A percentile compares a stretch with the other conserved stretches of the same genome.
Conservation (phyloP, 2,329 filamentous ascomycete genomes). For the Daldinia eschscholtzii region DNA sequence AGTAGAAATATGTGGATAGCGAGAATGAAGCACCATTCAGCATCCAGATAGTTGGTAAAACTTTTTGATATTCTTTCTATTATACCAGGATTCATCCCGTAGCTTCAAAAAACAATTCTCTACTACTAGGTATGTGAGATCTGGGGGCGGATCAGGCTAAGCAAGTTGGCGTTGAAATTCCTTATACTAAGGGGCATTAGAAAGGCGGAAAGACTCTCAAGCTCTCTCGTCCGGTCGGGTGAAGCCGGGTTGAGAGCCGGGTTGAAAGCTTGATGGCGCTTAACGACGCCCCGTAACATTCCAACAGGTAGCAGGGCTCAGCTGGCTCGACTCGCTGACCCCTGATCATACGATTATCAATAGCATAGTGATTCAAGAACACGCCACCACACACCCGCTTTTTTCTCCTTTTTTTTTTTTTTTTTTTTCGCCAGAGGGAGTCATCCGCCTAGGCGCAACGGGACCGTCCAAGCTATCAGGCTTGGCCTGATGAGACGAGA, state of each 20-base stretch:
- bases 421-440: slow-evolving; percentile 20
- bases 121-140: not conserved
- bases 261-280: slow-evolving; percentile 5
- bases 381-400: slow-evolving; percentile 36
- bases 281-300: slow-evolving; percentile 32
- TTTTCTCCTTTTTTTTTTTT: slow-evolving; percentile 21
- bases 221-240: slow-evolving; percentile 20
- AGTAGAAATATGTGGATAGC: not conserved
- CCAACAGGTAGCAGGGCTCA: slow-evolving; percentile 15
- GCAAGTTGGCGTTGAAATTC: not conserved
- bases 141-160: not conserved
- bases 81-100: slow-evolving; percentile 1
- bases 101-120: slow-evolving; percentile 2
- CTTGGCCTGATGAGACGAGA: slow-evolving; percentile 41
- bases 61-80: not conserved
- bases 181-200: not conserved
- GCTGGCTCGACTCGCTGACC: slow-evolving; percentile 14
- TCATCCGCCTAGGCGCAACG: slow-evolving; percentile 27
- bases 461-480: slow-evolving; percentile 16
- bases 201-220: not conserved
- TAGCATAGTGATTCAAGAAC: slow-evolving; percentile 37
- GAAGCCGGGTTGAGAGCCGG: slow-evolving; percentile 22
- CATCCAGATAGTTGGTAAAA: not conserved
- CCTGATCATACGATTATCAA: slow-evolving; percentile 41
- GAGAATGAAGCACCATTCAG: not conserved